A percentile compares a stretch with the other conserved stretches of the same genome.
Conservation (phyloP, 1,139 yeast species). For the Blastobotrys aristatus region DNA sequence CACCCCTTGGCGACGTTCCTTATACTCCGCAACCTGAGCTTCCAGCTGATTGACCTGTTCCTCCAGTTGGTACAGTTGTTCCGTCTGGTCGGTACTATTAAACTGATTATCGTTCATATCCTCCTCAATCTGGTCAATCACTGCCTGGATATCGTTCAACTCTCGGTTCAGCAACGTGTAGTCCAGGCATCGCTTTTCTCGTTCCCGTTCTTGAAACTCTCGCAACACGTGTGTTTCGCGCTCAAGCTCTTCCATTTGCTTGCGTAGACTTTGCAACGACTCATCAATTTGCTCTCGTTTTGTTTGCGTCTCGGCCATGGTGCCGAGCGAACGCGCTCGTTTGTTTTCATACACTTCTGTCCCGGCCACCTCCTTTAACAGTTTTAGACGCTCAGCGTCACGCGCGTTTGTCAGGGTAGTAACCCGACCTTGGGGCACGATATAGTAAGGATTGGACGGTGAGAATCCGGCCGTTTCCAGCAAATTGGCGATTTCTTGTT, state of each 20-base stretch:
- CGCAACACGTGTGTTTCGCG: slow-evolving; percentile 74
- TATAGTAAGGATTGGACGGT: slow-evolving; percentile 85
- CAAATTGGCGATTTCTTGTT: slow-evolving; percentile 75
- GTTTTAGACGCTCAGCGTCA: slow-evolving; percentile 69
- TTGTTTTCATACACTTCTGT: slow-evolving; percentile 86
- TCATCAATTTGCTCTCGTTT: slow-evolving; percentile 74
- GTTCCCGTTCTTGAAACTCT: slow-evolving; percentile 62
- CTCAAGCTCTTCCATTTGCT: slow-evolving; percentile 69
- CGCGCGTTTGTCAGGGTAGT: slow-evolving; percentile 78
- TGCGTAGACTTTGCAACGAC: slow-evolving; percentile 63
- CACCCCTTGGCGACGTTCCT: slow-evolving; percentile 36
- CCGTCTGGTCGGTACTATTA: slow-evolving; percentile 12
- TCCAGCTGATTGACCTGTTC: slow-evolving; percentile 47
- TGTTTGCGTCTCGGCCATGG: slow-evolving; percentile 66
- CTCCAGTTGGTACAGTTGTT: slow-evolving; percentile 42
- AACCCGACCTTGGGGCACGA: slow-evolving; percentile 94
- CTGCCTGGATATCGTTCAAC: slow-evolving; percentile 52
- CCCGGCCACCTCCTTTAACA: slow-evolving; percentile 91
- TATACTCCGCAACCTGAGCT: slow-evolving; percentile 42
- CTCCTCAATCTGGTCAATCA: slow-evolving; percentile 58
- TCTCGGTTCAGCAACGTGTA: slow-evolving; percentile 78
- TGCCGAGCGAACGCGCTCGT: slow-evolving; percentile 70
- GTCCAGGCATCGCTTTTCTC: slow-evolving; percentile 64
- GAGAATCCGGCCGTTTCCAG: slow-evolving; percentile 93
- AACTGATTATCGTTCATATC: slow-evolving; percentile 32